Conservation (phyloP, 176 grass and related monocot species). For the Paspalum notatum region DNA sequence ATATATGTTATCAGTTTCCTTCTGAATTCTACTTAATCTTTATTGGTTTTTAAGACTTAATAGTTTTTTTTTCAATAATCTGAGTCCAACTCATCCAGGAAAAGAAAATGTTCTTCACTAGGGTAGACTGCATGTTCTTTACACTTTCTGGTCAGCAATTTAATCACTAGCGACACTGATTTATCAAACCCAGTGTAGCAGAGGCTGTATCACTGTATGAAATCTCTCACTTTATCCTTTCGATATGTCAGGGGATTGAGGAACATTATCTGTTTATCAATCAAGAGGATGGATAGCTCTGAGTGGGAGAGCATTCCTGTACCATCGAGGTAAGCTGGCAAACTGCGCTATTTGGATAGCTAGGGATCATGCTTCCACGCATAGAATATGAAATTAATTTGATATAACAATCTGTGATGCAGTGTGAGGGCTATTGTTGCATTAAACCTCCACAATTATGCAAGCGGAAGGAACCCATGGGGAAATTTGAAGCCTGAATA, state of each 20-base stretch:
- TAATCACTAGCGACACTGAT: neutral
- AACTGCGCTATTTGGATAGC: conserved; percentile 8
- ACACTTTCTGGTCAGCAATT: conserved; percentile 2
- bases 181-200: conserved; percentile 22
- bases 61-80: neutral
- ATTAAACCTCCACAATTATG: conserved; percentile 98
- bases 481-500: conserved; percentile 95
- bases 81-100: neutral
- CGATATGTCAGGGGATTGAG: conserved; percentile 70
- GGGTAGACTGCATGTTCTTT: conserved; percentile 20
- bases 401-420: conserved; percentile 43
- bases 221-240: conserved; percentile 29
- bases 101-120: conserved; percentile 13
- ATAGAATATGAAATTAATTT: conserved; percentile 15
- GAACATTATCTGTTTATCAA: conserved; percentile 76
- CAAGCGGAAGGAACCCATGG: conserved; percentile 96
- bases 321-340: conserved; percentile 68
- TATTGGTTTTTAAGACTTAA: neutral
- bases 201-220: neutral
- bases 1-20: conserved; percentile 12
- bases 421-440: conserved; percentile 97
- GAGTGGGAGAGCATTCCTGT: conserved; percentile 88
- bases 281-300: conserved; percentile 82
- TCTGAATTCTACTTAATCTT: conserved; percentile 4
- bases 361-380: conserved; percentile 22